Evolutionary conservation across 2,329 filamentous ascomycete species (phyloP), one percentile per base, ranked within the genome.

Genomic region (Annulohypoxylon truncatum): DNA sequence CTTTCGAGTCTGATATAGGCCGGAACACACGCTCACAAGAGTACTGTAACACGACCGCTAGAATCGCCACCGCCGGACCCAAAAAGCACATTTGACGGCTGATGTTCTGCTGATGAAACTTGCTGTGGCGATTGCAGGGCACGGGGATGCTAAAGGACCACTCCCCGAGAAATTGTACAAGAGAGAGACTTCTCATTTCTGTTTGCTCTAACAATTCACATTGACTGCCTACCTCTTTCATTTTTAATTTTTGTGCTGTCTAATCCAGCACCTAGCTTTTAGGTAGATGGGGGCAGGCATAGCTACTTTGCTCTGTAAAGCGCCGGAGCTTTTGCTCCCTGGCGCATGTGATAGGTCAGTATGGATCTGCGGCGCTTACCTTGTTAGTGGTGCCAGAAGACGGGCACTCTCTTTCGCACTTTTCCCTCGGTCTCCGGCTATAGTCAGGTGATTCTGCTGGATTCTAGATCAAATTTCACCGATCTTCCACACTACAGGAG

Each of bases 241-340:
- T 67, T 68, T 33, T 61, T 59, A 38, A 68, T 72, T 72, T 71
- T 54, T 67, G 48, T 68, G 60, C 61, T 24, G 66, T 70, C 65
- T 71, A 61, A 66, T 70, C 55, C 57, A 64, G 61, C 60, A 66
- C 29, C 52, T 44, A 63, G 57, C 60, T 47, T 46, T 48, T 48
- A 50, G 44, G 42, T 62, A 64, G 64, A 62, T 61, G 53, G 50
- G 51, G 64, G 44, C 42, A 42, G 38, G 38, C 57, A 61, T 59
- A 48, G 26, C 18, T 59, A 38, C 44, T 61, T 61, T 33, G 57
- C 54, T 53, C 54, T 53, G 63, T 69, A 55, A 54, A 68, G 70
- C 70, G 63, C 64, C 73, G 73, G 73, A 75, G 73, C 71, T 69
- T 68, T 67, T 61, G 71, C 72, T 75, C 73, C 73, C 64, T 40